Evolutionary conservation across 768 basidiomycete genomes (phyloP).

Genomic region (Gelatoporia subvermispora): DNA sequence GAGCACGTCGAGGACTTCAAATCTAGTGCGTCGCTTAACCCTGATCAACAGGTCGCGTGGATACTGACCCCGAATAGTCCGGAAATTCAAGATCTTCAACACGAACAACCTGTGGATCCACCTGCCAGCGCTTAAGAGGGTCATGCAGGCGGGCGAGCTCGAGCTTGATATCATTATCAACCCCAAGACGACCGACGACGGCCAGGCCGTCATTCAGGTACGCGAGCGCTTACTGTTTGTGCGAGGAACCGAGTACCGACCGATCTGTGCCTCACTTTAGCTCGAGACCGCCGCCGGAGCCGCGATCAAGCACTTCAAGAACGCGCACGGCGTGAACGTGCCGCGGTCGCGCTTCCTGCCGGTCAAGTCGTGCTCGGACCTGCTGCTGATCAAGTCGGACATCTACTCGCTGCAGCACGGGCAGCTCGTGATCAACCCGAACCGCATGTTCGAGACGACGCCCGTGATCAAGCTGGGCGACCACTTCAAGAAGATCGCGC

Average conservation of each 20-base stretch:
- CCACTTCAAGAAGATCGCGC: conserved; percentile 92
- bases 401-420: conserved; percentile 90
- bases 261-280: no score
- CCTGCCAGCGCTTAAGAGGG: conserved; percentile 73
- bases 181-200: conserved; percentile 82
- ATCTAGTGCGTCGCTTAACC: no score
- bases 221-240: no score
- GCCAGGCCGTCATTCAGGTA: conserved; percentile 79
- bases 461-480: conserved; percentile 98
- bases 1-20: conserved; percentile 96
- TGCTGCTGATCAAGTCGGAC: conserved; percentile 87
- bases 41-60: no score
- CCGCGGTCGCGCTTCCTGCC: conserved; percentile 93
- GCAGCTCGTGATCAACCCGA: conserved; percentile 77
- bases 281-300: conserved; percentile 71
- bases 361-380: conserved; percentile 82
- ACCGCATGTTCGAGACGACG: conserved; percentile 78
- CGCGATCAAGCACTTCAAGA: conserved; percentile 90
- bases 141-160: conserved; percentile 83
- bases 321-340: conserved; percentile 91
- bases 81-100: conserved; percentile 94
- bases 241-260: no score
- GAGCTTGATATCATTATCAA: conserved; percentile 96
- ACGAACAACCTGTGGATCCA: conserved; percentile 83
- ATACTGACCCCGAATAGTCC: no score